Conservation (phyloP, 192 early-diverging fungal genomes). For the Backusella australiensis region DNA sequence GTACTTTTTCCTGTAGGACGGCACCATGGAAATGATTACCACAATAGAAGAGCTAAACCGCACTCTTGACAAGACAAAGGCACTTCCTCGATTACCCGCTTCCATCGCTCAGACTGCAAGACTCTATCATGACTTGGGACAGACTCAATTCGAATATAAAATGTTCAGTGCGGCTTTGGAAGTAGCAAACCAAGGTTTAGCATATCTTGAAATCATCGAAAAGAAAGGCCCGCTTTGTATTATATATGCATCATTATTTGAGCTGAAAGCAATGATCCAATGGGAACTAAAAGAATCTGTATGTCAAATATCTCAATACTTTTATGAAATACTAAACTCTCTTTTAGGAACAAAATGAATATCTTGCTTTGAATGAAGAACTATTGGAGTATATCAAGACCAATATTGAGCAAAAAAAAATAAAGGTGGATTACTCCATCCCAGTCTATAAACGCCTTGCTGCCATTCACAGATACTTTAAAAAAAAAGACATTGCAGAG, state of each 20-base stretch:
- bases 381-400: not conserved
- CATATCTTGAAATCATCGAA: not conserved
- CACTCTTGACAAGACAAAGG: not conserved
- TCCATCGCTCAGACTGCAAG: not conserved
- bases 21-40: not conserved
- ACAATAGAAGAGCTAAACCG: not conserved
- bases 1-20: not conserved
- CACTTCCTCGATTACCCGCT: not conserved
- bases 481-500: not conserved
- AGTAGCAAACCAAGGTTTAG: not conserved
- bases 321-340: not conserved
- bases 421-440: not conserved
- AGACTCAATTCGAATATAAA: not conserved
- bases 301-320: not conserved
- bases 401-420: not conserved
- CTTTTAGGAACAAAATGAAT: not conserved
- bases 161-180: not conserved
- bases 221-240: not conserved
- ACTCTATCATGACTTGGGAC: not conserved
- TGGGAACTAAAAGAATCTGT: not conserved
- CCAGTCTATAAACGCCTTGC: not conserved
- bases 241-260: not conserved
- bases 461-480: not conserved
- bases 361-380: not conserved
- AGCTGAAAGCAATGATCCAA: not conserved